Evolutionary conservation across 1,284 basidiomycete genomes (phyloP).

Genomic region (Athelia psychrophila): DNA sequence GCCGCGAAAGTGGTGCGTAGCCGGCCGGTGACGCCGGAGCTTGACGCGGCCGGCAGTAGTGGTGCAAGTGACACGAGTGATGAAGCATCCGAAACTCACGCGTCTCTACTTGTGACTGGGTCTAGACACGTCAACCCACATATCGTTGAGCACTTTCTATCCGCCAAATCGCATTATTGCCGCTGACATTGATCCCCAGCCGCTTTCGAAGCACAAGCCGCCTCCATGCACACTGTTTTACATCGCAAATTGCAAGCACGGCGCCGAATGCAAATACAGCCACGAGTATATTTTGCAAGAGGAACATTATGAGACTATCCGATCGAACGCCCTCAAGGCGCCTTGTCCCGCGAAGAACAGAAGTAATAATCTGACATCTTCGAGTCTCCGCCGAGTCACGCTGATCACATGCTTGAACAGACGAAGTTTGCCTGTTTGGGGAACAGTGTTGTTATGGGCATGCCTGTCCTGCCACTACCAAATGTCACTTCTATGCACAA

Average conservation of each 20-base stretch:
- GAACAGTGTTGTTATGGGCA: constrained; percentile 63
- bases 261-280: constrained; percentile 50
- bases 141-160: constrained; percentile 39
- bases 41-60: constrained; percentile 13
- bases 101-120: constrained; percentile 30
- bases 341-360: constrained; percentile 57
- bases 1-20: background rate
- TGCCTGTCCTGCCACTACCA: constrained; percentile 43
- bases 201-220: constrained; percentile 57
- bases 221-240: constrained; percentile 64
- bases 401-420: constrained; percentile 3
- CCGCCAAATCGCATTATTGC: constrained; percentile 10
- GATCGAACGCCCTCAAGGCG: constrained; percentile 51
- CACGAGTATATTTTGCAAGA: constrained; percentile 55
- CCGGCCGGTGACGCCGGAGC: background rate
- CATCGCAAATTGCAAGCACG: constrained; percentile 52
- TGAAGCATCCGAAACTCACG: constrained; percentile 4
- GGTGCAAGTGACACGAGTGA: constrained; percentile 32
- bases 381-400: constrained; percentile 2
- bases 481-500: constrained; percentile 50
- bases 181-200: constrained; percentile 29
- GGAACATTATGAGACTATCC: constrained; percentile 49
- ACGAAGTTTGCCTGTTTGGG: constrained; percentile 47
- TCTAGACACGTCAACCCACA: constrained; percentile 44
- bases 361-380: constrained; percentile 27